Evolutionary conservation across 352 stramenopile species (phyloP), one percentile per base, ranked within the genome.

Genomic region (Phytophthora boehmeriae): DNA sequence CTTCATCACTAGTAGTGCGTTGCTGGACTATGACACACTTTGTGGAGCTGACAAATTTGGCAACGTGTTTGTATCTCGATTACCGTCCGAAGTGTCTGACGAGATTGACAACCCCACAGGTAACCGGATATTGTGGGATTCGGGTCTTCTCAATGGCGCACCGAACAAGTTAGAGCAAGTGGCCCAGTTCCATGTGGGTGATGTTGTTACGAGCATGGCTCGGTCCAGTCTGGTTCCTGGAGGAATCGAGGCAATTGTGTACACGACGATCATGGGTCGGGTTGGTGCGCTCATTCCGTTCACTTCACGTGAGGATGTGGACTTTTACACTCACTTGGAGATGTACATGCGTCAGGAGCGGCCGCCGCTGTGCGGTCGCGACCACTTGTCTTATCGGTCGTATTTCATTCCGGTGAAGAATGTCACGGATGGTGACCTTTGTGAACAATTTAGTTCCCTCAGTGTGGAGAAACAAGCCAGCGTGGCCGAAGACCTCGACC

Each of bases 351-450:
- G 87, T 5, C 87, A 95, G 63, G 87, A 97, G 54, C 78, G 90
- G 46, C 89, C 92, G 8, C 97, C 95, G n/a, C 82, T 98, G 4
- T 93, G 91, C 46, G 97, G 97, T 8, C 89, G 97, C 43, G 98
- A 99, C 71, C 97, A 99, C 62, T 75, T 98, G 39, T 97, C 93
- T 20, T 99, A 98, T 76, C 88, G 98, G 14, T 99, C 95, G 61
- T 99, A 98, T 68, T 99, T 98, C 75, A 93, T 98, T 28, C 98
- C 98, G 5, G 94, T 99, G 27, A 99, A 99, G 80, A 97, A 98
- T 66, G 89, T 99, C 20, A 94, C 98, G 23, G 98, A 99, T 75
- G 97, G 97, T 22, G 97, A 99, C 68, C 76, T 99, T 13, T 99
- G 97, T 71, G 96, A 99, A 66, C 91, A 98, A 61, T 99, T 98